A percentile compares a stretch with the other conserved stretches of the same genome.
These are phyloP conservation scores for Arthroderma sp. DNA, from an alignment of 2,329 filamentous ascomycete species.

Conservation along the genomic window DNA sequence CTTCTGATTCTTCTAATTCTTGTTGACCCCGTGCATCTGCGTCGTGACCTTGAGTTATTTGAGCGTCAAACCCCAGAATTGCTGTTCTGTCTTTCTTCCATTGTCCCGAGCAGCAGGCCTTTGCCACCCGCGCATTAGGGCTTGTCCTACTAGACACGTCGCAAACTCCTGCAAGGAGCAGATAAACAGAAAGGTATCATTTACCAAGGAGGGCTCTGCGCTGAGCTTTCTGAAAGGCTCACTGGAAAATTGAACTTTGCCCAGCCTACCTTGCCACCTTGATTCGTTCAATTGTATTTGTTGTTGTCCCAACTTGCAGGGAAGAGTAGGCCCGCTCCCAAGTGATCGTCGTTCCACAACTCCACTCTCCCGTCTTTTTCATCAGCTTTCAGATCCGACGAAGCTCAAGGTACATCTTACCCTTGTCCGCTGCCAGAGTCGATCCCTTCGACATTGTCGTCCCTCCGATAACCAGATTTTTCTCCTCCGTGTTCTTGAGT, in stretches of 20 bases:
- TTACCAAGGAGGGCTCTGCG: not conserved
- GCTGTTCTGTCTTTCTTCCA: no score
- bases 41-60: no score
- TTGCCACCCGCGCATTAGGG: constrained; percentile 9
- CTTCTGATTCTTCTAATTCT: no score
- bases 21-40: no score
- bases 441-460: constrained; percentile 4
- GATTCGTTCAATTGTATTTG: no score
- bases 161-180: constrained; percentile 7
- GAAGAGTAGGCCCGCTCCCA: constrained; percentile 4
- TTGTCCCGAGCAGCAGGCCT: not conserved
- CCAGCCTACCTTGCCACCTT: no score
- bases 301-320: not conserved
- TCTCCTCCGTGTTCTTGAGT: not conserved
- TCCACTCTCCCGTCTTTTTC: constrained; percentile 8
- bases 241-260: no score
- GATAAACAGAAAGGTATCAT: constrained; percentile 1
- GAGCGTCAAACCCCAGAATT: no score
- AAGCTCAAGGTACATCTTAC: constrained; percentile 2
- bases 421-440: constrained; percentile 5
- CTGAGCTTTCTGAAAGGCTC: no score
- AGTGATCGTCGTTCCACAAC: constrained; percentile 9
- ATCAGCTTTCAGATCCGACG: constrained; percentile 1
- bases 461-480: not conserved
- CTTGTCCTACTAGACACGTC: constrained; percentile 8